phyloP scores from a whole-genome alignment of 129 eudicot genomes.

The Pulicaria dysenterica region DNA sequence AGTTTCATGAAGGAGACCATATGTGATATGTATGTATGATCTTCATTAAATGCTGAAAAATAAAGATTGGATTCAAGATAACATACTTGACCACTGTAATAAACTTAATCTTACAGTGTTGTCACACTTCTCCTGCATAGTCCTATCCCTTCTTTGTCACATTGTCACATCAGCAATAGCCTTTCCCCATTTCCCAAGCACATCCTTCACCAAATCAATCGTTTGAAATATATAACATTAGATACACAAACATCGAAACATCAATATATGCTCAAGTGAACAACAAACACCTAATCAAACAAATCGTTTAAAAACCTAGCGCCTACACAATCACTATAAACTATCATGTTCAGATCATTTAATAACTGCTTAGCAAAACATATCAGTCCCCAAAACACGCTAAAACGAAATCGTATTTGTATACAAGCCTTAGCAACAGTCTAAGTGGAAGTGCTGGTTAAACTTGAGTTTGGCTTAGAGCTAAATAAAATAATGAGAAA shows the following conservation, averaged over 20 bases:
- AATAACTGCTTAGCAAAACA: not conserved
- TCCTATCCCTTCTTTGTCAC: constrained; percentile 90
- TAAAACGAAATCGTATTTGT: no score
- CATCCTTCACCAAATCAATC: constrained; percentile 75
- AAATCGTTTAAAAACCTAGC: constrained; percentile 4
- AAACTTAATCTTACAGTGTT: constrained; percentile 62
- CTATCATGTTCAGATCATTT: not conserved
- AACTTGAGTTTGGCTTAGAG: no score
- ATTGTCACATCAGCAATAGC: constrained; percentile 81
- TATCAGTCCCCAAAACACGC: not conserved
- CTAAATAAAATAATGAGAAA: no score
- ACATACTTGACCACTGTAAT: not conserved
- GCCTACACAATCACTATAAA: not conserved
- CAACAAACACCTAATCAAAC: constrained; percentile 23
- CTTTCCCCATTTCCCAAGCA: constrained; percentile 83
- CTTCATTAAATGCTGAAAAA: not conserved
- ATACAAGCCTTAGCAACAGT: no score
- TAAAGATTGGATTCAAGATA: constrained; percentile 7
- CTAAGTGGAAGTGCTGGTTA: no score
- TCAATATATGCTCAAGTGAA: constrained; percentile 5
- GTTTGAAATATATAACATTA: constrained; percentile 39
- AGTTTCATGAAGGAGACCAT: no score
- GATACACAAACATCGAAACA: constrained; percentile 5
- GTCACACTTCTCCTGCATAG: constrained; percentile 95
- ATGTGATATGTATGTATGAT: not conserved